Conservation (phyloP, 2,329 filamentous ascomycete species). For the Sarocladium oryzae region DNA sequence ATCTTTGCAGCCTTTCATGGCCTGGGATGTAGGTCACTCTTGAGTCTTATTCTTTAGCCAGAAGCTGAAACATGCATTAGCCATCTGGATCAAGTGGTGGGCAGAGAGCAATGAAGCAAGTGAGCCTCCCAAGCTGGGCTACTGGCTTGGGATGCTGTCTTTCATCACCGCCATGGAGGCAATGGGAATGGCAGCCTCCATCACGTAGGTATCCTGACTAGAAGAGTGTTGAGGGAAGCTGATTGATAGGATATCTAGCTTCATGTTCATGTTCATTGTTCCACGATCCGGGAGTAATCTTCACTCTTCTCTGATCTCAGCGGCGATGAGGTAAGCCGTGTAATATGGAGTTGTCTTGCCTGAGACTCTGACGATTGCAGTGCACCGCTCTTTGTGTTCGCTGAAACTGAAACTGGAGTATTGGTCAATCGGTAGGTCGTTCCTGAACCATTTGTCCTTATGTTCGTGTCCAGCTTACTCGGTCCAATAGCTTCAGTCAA, state of each 20-base stretch:
- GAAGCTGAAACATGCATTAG: not conserved
- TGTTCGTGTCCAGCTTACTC: not conserved
- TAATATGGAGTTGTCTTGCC: not conserved
- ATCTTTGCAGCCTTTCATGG: not conserved
- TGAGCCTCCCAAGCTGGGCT: conserved; percentile 21
- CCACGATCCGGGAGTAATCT: not conserved
- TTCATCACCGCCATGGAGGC: not conserved
- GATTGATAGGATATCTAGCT: not conserved
- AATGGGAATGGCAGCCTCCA: not conserved
- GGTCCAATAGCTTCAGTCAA: conserved; percentile 30
- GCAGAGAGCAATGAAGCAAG: conserved; percentile 31
- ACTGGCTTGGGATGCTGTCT: conserved; percentile 23
- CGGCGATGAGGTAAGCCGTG: not conserved
- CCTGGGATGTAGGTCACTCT: not conserved
- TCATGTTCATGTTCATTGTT: not conserved
- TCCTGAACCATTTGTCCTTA: not conserved
- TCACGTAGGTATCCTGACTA: not conserved
- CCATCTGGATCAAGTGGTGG: not conserved
- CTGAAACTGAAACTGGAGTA: not conserved
- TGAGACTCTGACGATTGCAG: not conserved
- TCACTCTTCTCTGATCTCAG: not conserved
- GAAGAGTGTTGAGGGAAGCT: not conserved
- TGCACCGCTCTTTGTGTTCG: not conserved
- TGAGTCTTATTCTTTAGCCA: not conserved
- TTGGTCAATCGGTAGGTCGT: not conserved